Conservation (phyloP, 2,329 filamentous ascomycete species). For the Macrophomina pseudophaseolina region DNA sequence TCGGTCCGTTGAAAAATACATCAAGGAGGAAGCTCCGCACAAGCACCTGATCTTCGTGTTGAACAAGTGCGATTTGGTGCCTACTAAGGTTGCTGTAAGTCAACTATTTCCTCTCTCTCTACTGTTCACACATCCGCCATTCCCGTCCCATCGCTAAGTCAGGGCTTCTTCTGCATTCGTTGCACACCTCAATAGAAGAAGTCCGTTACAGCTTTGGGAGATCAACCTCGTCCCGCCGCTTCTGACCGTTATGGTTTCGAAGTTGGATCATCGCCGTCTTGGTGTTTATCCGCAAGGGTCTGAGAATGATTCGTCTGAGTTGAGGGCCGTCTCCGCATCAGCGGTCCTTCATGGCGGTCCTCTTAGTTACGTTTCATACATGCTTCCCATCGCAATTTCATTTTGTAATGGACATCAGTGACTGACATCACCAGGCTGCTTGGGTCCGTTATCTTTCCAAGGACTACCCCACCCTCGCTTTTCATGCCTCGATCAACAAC, state of each 20-base stretch:
- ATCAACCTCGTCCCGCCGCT: constrained; percentile 77
- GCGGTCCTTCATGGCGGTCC: constrained; percentile 71
- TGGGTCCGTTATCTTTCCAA: constrained; percentile 91
- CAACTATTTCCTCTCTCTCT: constrained; percentile 25
- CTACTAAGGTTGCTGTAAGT: constrained; percentile 94
- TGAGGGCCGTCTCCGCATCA: constrained; percentile 79
- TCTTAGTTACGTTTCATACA: constrained; percentile 99
- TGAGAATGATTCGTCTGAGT: constrained; percentile 93
- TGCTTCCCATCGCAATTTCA: constrained; percentile 42
- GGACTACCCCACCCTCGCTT: constrained; percentile 91
- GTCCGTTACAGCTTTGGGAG: constrained; percentile 99
- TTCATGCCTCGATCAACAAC: constrained; percentile 93
- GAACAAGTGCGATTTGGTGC: constrained; percentile 92
- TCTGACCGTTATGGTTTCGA: constrained; percentile 65
- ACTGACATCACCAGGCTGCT: constrained; percentile 69
- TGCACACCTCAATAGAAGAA: constrained; percentile 70
- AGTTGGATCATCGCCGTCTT: constrained; percentile 86
- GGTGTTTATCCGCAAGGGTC: constrained; percentile 76
- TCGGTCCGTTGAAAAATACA: constrained; percentile 88
- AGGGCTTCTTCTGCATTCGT: constrained; percentile 70
- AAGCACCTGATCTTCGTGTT: constrained; percentile 91
- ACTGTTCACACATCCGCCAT: constrained; percentile 23
- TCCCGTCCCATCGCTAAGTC: constrained; percentile 92
- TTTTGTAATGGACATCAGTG: constrained; percentile 34
- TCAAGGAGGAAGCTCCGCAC: constrained; percentile 89